Evolutionary conservation across 768 basidiomycete genomes (phyloP).

Genomic region (Psilocybe azurescens): DNA sequence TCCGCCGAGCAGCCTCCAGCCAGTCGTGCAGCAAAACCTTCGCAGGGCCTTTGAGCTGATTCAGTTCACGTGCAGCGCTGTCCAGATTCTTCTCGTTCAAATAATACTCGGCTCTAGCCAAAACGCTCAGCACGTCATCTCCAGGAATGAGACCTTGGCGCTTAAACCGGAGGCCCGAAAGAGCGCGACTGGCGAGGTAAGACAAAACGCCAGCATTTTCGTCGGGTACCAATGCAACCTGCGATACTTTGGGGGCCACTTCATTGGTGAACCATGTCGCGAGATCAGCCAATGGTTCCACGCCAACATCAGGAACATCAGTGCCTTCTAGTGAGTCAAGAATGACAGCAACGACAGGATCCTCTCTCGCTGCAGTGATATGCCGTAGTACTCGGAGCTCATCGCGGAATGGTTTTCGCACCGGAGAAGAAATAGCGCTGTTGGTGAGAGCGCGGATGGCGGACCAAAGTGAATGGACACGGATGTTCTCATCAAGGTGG

Average conservation of each 20-base stretch:
- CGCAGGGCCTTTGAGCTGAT: conserved; percentile 85
- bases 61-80: conserved; percentile 87
- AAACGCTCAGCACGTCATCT: conserved; percentile 82
- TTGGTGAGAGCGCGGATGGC: conserved; percentile 82
- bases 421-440: conserved; percentile 65
- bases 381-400: conserved; percentile 86
- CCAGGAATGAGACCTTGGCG: conserved; percentile 82
- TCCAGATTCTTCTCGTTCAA: conserved; percentile 94
- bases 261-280: conserved; percentile 88
- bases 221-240: conserved; percentile 93
- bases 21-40: conserved; percentile 81
- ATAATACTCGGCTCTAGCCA: conserved; percentile 89
- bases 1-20: conserved; percentile 85
- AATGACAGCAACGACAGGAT: conserved; percentile 66
- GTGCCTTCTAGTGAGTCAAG: conserved; percentile 72
- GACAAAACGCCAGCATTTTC: conserved; percentile 87
- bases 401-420: conserved; percentile 84
- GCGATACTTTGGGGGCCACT: conserved; percentile 83
- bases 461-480: conserved; percentile 91
- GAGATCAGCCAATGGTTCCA: conserved; percentile 90
- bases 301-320: conserved; percentile 77
- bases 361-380: conserved; percentile 72
- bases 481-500: conserved; percentile 93
- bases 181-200: conserved; percentile 79
- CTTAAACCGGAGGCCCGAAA: conserved; percentile 81